phyloP scores from a whole-genome alignment of 192 early-diverging fungal species.

The Geranomyces variabilis region DNA sequence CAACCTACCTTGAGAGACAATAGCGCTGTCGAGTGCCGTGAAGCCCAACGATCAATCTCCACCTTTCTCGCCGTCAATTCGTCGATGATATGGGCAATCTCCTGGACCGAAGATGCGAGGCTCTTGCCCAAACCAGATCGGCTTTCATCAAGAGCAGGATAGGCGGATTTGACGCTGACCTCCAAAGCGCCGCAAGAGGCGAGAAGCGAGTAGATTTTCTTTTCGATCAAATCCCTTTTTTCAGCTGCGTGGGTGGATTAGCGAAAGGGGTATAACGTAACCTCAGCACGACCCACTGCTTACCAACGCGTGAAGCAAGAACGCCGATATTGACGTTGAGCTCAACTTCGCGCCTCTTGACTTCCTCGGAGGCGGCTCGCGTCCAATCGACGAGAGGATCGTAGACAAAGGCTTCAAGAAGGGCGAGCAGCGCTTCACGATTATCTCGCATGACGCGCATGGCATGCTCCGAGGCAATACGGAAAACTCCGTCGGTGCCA shows the following conservation, averaged over 20 bases:
- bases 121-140: background rate
- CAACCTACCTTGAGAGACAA: constrained; percentile 8
- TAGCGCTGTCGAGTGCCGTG: constrained; percentile 14
- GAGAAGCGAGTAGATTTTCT: background rate
- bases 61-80: background rate
- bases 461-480: constrained; percentile 42
- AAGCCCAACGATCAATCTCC: constrained; percentile 27
- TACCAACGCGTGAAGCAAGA: constrained; percentile 47
- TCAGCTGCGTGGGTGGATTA: background rate
- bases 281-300: background rate
- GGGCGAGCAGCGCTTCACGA: constrained; percentile 48
- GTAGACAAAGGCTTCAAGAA: constrained; percentile 60
- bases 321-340: constrained; percentile 53
- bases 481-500: constrained; percentile 52
- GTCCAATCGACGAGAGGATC: constrained; percentile 65
- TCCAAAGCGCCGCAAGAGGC: background rate
- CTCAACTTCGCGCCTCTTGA: constrained; percentile 30
- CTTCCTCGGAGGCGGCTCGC: constrained; percentile 26
- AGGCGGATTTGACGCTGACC: background rate
- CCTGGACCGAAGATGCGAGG: background rate
- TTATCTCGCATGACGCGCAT: constrained; percentile 45
- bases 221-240: constrained; percentile 10
- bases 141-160: background rate
- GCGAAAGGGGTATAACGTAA: background rate
- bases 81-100: background rate